Evolutionary conservation across 768 basidiomycete genomes (phyloP), one percentile per base, ranked within the genome.

Genomic region (Fistulinella prunicolor): DNA sequence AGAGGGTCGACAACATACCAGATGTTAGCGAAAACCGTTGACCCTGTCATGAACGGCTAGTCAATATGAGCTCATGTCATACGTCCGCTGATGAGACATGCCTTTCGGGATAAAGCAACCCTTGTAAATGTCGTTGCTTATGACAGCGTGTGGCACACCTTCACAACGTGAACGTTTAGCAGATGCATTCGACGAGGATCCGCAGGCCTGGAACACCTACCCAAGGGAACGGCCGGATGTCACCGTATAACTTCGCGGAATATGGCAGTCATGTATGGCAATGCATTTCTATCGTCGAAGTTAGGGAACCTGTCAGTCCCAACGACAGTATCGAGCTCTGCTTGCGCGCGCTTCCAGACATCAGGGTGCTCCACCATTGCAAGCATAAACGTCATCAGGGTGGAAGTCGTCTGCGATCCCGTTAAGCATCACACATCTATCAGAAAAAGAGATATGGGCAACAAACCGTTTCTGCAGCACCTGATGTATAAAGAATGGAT

Each of bases 61-160:
- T 23, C 14, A 29, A 14, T 28, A 4, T 7, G 40, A 28, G 1
- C 9, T 4, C 20, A 41, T 41, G 14, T 16, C n/a, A 21, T 26
- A 19, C 37, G 30, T 26, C 6, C 14, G n/a, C n/a, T 28, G 10
- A 28, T 28, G n/a, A 14, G 20, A 28, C 35, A 20, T 30, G 37
- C 79, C 80, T 48, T 70, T 69, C 3, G 80, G 80, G 38, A 82
- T 82, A 8, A 75, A 59, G 46, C 75, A 76, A 13, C 72, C 69
- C 30, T 66, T 0, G 70, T 36, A 36, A 32, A 32, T 32, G 13
- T 32, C 30, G 30, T 14, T 36, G 6, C 13, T 36, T 7, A 36
- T 71, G 7, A 52, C 17, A 8, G 49, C 37, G 46, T 67, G 67
- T 6, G 63, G 58, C 26, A 65, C 35, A 6, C 8, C 43, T 38